phyloP scores from a whole-genome alignment of 192 early-diverging fungal genomes.

The Phlyctochytrium bullatum region DNA sequence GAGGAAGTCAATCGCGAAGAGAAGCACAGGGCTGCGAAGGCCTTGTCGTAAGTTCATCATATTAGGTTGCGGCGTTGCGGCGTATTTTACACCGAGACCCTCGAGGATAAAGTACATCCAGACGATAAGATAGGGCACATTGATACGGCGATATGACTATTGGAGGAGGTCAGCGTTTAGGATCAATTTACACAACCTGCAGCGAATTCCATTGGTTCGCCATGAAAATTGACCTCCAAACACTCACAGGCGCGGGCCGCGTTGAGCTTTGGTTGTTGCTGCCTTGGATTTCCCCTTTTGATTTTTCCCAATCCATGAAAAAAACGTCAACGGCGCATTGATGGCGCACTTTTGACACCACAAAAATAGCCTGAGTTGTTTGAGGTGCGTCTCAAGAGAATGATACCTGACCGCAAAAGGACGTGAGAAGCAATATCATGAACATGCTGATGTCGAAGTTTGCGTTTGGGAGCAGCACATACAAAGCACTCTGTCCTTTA shows the following conservation, averaged over 20 bases:
- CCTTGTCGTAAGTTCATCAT: constrained; percentile 37
- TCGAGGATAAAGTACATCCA: constrained; percentile 48
- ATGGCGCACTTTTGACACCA: constrained; percentile 30
- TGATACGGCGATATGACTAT: constrained; percentile 38
- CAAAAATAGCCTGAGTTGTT: constrained; percentile 20
- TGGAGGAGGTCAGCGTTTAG: not conserved
- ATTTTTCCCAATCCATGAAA: constrained; percentile 60
- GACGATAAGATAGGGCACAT: constrained; percentile 43
- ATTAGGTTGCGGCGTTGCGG: constrained; percentile 44
- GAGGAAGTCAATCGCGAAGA: constrained; percentile 43
- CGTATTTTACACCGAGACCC: constrained; percentile 32
- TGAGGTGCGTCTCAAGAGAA: constrained; percentile 3
- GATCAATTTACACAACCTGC: constrained; percentile 32
- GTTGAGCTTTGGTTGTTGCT: not conserved
- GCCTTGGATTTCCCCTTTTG: constrained; percentile 33
- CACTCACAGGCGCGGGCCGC: constrained; percentile 41
- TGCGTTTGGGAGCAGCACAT: constrained; percentile 38
- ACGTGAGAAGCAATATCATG: constrained; percentile 15
- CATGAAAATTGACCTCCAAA: constrained; percentile 56
- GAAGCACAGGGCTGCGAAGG: constrained; percentile 35
- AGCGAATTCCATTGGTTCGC: constrained; percentile 49
- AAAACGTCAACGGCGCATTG: constrained; percentile 53
- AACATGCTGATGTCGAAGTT: constrained; percentile 37
- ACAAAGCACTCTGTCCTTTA: constrained; percentile 46
- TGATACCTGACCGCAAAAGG: constrained; percentile 32